Evolutionary conservation across 768 basidiomycete genomes (phyloP), one percentile per base, ranked within the genome.

Genomic region (Pulveroboletus sp.): DNA sequence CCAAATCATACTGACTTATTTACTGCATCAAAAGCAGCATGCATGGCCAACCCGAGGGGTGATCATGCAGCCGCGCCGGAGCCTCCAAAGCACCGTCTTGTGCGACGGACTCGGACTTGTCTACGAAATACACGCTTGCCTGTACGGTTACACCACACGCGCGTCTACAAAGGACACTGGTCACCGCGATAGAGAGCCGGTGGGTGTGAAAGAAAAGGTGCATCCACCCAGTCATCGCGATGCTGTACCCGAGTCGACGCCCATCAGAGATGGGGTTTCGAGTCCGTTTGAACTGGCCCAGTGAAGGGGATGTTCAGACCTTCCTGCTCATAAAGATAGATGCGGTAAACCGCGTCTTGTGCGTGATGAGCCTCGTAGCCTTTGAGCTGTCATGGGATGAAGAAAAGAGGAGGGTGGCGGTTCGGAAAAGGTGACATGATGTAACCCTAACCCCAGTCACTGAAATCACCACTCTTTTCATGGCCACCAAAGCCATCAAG

Each of bases 291-390:
- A 50, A 45, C 55, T 49, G 42, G 51, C 46, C 49, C 47, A 49
- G 59, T 49, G 56, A 54, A 43, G 23, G 31, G 17, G 46, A 59
- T 12, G 21, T 50, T 57, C 63, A 62, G 56, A 60, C 58, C 46
- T 61, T 62, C 62, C 60, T 51, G 52, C 62, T 65, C 62, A 50
- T 45, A 45, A 63, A 33, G 32, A 50, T 38, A 50, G 53, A 57
- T 20, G 14, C 45, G 42, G 42, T 20, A 37, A 19, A 34, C n/a
- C 46, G 24, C 25, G 24, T 52, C 56, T 40, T 32, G 58, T 58
- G 33, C 43, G 58, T 49, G 40, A 43, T 45, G 58, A 58, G 53
- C 49, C 21, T 51, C 40, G 51, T 45, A 39, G 46, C 53, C 31
- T 57, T 60, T 40, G 56, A 49, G 45, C 49, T 55, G 56, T 50